Base-by-base conservation (phyloP, 179 eudicot genomes). In the Sideroxylon spinosum region DNA sequence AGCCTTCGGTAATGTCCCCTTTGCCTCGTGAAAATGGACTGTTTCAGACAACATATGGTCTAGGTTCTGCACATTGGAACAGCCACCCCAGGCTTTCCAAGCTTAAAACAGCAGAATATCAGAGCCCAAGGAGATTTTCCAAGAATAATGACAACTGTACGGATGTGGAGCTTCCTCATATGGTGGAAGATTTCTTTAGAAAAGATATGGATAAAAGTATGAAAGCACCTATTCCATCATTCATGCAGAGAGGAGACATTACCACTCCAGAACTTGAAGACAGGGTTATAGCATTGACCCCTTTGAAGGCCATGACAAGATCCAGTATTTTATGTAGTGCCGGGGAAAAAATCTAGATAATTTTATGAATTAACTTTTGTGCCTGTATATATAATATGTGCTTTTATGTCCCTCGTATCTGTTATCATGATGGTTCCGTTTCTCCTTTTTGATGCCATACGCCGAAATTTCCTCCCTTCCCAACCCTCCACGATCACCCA, bases 401-500 rank as follows among this genome's bases (percentile, higher is more conserved):
- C 73, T 68, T 44, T 46, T 20, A 11, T 13, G 46, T 67, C 17
- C 71, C 26, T 68, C 8, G 9, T 46, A 1, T 13, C 26, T n/a
- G 73, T 68, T 66, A 16, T 19, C 14, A n/a, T 44, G 14, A 17
- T 68, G 53, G 73, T 68, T 46, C 53, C 49, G 0, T 60, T 60
- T 60, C 64, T 60, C 20, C 64, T 60, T n/a, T 60, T 20, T 60
- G 64, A 60, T 60, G 64, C 64, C 5, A 19, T 32, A 32, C 37
- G 37, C 37, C 37, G 37, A 32, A 32, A 32, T 32, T 37, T 60
- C 16, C 26, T n/a, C 64, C 89, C 95, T 75, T 89, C 90, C 93
- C 92, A 91, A 4, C 95, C 97, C 69, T 92, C 95, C 67, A 81
- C 92, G 0, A 92, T 85, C 63, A 92, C 97, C 46, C 81, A 84